phyloP scores from a whole-genome alignment of 805 yeast species.

The Saccharomycopsis schoenii region DNA sequence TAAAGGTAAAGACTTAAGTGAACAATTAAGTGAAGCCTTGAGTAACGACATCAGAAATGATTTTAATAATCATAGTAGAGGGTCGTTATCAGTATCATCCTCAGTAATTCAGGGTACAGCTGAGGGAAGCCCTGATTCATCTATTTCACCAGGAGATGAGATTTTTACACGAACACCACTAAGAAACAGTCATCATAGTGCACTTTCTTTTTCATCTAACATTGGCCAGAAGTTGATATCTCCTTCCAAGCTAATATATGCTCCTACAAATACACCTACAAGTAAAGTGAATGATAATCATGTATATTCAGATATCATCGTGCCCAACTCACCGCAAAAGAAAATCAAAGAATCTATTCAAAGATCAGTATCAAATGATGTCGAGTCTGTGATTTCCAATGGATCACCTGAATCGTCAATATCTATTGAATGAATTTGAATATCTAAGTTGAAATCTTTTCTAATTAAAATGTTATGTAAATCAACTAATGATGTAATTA shows the following conservation, averaged over 20 bases:
- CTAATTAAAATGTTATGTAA: too few relatives aligned
- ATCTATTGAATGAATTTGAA: background rate
- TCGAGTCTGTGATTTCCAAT: background rate
- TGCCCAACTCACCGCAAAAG: slow-evolving; percentile 5
- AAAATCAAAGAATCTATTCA: background rate
- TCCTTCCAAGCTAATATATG: slow-evolving; percentile 8
- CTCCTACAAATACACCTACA: slow-evolving; percentile 1
- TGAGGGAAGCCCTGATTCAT: background rate
- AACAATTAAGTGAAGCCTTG: background rate
- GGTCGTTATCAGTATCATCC: background rate
- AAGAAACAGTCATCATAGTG: background rate
- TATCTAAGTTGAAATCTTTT: background rate
- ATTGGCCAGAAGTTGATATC: slow-evolving; percentile 1
- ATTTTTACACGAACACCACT: background rate
- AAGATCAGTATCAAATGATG: background rate
- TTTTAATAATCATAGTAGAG: background rate
- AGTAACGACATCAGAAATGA: background rate
- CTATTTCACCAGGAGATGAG: background rate
- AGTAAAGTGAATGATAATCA: slow-evolving; percentile 3
- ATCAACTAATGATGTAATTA: background rate
- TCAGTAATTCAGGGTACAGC: background rate
- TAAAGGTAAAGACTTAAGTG: background rate
- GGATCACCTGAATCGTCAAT: background rate
- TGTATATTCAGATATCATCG: slow-evolving; percentile 11
- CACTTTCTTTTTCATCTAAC: background rate